Evolutionary conservation across 257 asterid species (phyloP).

Genomic region (Ehretia macrophylla): DNA sequence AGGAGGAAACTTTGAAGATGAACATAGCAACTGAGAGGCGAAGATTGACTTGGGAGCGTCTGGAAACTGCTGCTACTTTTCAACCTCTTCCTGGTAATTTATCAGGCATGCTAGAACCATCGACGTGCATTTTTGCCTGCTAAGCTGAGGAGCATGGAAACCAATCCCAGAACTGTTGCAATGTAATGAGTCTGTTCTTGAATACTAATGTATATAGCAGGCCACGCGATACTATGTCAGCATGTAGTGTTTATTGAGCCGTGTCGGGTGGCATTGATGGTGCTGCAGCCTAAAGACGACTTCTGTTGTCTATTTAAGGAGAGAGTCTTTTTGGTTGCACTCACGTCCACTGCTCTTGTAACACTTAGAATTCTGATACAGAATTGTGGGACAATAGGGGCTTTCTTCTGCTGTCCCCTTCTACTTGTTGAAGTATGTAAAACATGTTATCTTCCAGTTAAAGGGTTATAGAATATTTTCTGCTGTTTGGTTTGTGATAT

Average conservation of each 20-base stretch:
- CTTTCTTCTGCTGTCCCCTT: neutral
- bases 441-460: too few species aligned
- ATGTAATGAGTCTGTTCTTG: neutral
- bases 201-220: conserved; percentile 1
- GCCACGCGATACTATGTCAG: neutral
- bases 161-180: conserved; percentile 5
- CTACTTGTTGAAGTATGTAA: neutral
- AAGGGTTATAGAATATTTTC: too few species aligned
- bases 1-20: conserved; percentile 32
- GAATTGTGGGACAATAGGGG: neutral
- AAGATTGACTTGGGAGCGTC: conserved; percentile 38
- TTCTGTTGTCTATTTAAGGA: neutral
- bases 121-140: conserved; percentile 27
- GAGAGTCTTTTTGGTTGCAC: neutral
- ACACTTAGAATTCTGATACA: conserved; percentile 2
- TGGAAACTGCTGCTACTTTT: conserved; percentile 32
- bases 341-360: neutral
- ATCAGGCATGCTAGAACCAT: conserved; percentile 25
- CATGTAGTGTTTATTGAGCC: neutral
- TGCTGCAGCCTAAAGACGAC: neutral
- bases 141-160: conserved; percentile 8
- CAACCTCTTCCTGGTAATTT: conserved; percentile 23
- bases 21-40: conserved; percentile 35
- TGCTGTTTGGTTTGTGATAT: too few species aligned
- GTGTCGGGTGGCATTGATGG: neutral